A percentile compares a stretch with the other conserved stretches of the same genome.
Evolutionary conservation across 306 rosid genomes (phyloP).

Genomic region (Mimosa pudica): DNA sequence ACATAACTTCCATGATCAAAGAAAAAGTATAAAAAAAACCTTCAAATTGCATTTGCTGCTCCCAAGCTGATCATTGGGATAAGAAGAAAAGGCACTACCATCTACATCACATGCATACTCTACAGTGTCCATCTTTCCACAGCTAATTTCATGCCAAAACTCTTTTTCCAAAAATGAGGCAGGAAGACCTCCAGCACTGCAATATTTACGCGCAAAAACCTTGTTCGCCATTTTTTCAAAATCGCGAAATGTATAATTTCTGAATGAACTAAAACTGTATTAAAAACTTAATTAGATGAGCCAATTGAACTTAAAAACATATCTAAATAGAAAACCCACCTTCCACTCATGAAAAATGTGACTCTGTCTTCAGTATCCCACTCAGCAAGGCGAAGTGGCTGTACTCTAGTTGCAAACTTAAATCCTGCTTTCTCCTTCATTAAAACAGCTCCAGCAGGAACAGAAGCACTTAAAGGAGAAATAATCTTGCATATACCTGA

Average conservation of each 20-base stretch:
- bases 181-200: slow-evolving; percentile 82
- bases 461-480: slow-evolving; percentile 86
- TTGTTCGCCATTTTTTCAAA: slow-evolving; percentile 97
- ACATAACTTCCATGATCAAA: not conserved
- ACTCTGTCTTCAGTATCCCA: slow-evolving; percentile 92
- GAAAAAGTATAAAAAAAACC: slow-evolving; percentile 54
- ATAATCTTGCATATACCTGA: slow-evolving; percentile 92
- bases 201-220: slow-evolving; percentile 82
- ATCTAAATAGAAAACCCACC: slow-evolving; percentile 50
- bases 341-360: slow-evolving; percentile 95
- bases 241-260: slow-evolving; percentile 88
- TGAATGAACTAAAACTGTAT: slow-evolving; percentile 45
- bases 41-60: slow-evolving; percentile 93
- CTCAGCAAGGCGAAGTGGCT: slow-evolving; percentile 97
- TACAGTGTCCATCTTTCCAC: slow-evolving; percentile 85
- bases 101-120: slow-evolving; percentile 98
- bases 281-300: slow-evolving; percentile 37
- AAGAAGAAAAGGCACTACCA: slow-evolving; percentile 94
- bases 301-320: slow-evolving; percentile 4
- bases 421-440: slow-evolving; percentile 91
- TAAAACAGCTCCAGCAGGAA: slow-evolving; percentile 90
- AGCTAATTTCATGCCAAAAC: slow-evolving; percentile 89
- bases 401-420: slow-evolving; percentile 93
- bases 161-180: slow-evolving; percentile 81
- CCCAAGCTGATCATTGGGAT: slow-evolving; percentile 80